Evolutionary conservation across 495 filamentous ascomycete genomes (phyloP), one percentile per base, ranked within the genome.

Genomic region (Platismatia glauca): DNA sequence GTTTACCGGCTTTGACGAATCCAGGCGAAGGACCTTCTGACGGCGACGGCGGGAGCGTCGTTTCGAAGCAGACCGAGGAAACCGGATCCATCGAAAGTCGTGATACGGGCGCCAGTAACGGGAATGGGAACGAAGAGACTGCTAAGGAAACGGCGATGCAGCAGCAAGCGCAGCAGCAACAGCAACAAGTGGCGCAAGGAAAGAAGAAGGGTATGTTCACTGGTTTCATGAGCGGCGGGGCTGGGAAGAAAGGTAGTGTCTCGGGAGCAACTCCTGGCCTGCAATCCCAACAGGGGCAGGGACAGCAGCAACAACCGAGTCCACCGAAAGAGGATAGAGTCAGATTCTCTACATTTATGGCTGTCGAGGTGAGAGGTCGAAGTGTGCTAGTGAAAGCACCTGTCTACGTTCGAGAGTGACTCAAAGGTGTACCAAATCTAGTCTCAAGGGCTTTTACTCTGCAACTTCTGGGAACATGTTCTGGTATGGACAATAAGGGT

Each of bases 341-440:
- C 53, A 82, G 94, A 34, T 86, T 97, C 70, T 84, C 93, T 24
- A 87, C 88, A 2, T 96, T 96, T 69, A 76, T 97, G 53, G 86
- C 84, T 1, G 87, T 95, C 12, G 90, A 96, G 73, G 90, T 97
- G 9, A 78, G 91, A 62, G 88, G 89, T 3, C 79, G 88, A 67
- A 90, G 87, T 71, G 87, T 96, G 59, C 74, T 98, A 69, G 79
- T 87, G 24, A 96, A 96, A 77, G 88, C 94, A 44, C 91, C 95
- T 20, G 89, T 97, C n/a, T 98, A 89, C 84, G 76, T 81, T 20
- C 27, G 63, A 31, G 61, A 67, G 44, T 64, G 29, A 58, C 3
- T 50, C 13, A 52, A 31, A 16, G 7, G 27, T 16, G 24, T 18
- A 31, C 24, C 27, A 29, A 31, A 16, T 18, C 46, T 9, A 50